Percentiles rank a stretch among this genome's conserved stretches.
Evolutionary conservation across 169 alveolate species (phyloP).

Genomic region (Perkinsus marinus): DNA sequence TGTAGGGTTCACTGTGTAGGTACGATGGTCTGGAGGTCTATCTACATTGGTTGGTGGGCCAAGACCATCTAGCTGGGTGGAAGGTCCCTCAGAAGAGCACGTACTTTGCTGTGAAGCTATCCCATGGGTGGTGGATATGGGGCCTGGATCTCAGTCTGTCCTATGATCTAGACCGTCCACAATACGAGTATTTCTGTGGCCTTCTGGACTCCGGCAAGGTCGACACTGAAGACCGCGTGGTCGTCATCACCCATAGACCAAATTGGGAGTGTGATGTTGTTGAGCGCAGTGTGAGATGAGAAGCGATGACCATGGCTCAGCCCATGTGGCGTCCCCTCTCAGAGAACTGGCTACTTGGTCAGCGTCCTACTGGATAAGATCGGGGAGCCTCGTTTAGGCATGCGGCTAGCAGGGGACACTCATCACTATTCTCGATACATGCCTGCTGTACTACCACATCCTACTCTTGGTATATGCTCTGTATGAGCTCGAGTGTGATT

Average conservation of each 20-base stretch:
- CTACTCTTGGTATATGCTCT: background rate
- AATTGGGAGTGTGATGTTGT: background rate
- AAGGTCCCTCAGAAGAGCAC: constrained; percentile 1
- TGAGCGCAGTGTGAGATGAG: background rate
- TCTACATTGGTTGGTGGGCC: background rate
- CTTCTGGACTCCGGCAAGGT: background rate
- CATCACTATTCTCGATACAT: background rate
- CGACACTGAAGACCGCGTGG: background rate
- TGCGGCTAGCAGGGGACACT: constrained; percentile 1
- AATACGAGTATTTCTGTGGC: background rate
- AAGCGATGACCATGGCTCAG: background rate
- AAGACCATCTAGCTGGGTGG: background rate
- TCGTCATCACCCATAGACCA: background rate
- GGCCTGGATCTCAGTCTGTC: constrained; percentile 3
- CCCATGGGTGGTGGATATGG: background rate
- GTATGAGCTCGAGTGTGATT: no score
- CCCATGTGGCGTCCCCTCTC: background rate
- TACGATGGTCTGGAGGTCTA: background rate
- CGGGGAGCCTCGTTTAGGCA: background rate
- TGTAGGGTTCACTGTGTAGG: background rate
- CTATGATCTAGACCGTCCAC: background rate
- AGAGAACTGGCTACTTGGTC: background rate
- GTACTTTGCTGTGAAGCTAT: background rate
- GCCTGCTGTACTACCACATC: background rate
- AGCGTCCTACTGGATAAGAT: background rate